Evolutionary conservation across 1,284 basidiomycete species (phyloP).

Genomic region (Leccinum pallidistipes): DNA sequence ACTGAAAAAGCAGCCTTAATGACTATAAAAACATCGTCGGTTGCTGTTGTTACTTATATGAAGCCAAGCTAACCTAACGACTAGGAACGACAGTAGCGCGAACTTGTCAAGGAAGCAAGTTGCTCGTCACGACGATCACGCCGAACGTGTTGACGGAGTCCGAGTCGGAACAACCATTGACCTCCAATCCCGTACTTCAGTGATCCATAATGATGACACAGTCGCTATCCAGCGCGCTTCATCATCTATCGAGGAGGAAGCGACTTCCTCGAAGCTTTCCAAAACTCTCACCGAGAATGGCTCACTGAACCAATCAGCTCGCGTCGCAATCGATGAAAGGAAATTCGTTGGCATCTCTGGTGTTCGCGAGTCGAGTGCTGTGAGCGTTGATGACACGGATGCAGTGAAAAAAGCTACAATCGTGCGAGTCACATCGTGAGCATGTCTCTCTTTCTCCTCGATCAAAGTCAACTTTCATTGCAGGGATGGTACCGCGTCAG

Average conservation of each 20-base stretch:
- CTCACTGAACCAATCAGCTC: background rate
- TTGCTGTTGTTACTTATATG: background rate
- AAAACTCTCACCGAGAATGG: background rate
- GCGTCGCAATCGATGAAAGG: background rate
- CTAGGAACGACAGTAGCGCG: slow-evolving; percentile 1
- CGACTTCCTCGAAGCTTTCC: background rate
- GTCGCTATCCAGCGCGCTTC: background rate
- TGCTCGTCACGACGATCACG: background rate
- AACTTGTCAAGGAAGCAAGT: background rate
- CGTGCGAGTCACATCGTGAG: slow-evolving; percentile 2
- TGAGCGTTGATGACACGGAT: background rate
- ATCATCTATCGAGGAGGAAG: background rate
- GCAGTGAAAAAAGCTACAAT: background rate
- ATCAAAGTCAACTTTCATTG: background rate
- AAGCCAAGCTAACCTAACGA: slow-evolving; percentile 1
- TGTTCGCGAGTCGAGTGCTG: background rate
- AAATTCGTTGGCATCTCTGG: background rate
- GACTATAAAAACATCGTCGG: slow-evolving; percentile 1
- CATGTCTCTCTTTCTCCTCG: background rate
- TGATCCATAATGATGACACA: background rate
- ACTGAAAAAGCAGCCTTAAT: background rate
- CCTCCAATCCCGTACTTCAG: background rate
- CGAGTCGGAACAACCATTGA: background rate
- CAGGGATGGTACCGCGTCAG: background rate
- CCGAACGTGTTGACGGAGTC: background rate